A percentile compares a stretch with the other conserved stretches of the same genome.
phyloP scores from a whole-genome alignment of 305 asterid species.

The Fraxinus baroniana region DNA sequence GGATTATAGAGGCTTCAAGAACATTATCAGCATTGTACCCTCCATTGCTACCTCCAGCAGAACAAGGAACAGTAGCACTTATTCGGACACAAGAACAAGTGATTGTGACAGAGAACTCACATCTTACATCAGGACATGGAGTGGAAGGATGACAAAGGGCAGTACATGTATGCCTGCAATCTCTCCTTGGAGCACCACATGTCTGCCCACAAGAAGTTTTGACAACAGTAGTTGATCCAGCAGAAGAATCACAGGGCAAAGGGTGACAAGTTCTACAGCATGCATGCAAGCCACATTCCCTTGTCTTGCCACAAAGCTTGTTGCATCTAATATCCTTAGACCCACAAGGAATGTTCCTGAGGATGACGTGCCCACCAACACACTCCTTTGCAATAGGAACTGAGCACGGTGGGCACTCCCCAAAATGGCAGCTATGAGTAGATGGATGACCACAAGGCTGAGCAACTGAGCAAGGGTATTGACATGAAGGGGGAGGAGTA shows the following conservation, averaged over 20 bases:
- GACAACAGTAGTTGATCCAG: slow-evolving; percentile 34
- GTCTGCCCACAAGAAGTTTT: slow-evolving; percentile 81
- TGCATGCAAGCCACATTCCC: slow-evolving; percentile 94
- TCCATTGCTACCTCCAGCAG: slow-evolving; percentile 60
- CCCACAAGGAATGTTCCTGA: slow-evolving; percentile 87
- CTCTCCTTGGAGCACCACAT: slow-evolving; percentile 96
- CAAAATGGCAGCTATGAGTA: slow-evolving; percentile 95
- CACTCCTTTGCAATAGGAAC: slow-evolving; percentile 84
- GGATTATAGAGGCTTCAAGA: slow-evolving; percentile 66
- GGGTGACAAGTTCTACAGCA: slow-evolving; percentile 89
- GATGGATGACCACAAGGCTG: slow-evolving; percentile 95
- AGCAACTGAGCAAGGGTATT: slow-evolving; percentile 77
- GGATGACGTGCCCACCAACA: slow-evolving; percentile 83
- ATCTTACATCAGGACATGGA: slow-evolving; percentile 77
- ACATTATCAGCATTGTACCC: slow-evolving; percentile 49
- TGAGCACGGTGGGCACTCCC: slow-evolving; percentile 91
- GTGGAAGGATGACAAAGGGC: slow-evolving; percentile 79
- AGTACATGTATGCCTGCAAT: slow-evolving; percentile 84
- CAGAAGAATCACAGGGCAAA: slow-evolving; percentile 65
- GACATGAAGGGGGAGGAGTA: slow-evolving; percentile 84
- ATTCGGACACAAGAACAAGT: slow-evolving; percentile 81
- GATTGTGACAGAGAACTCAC: slow-evolving; percentile 80
- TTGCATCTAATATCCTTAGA: slow-evolving; percentile 90
- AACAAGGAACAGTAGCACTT: slow-evolving; percentile 80
- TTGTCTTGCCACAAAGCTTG: slow-evolving; percentile 85